Base-by-base conservation (phyloP, 2,329 filamentous ascomycete genomes). In the Verticillium dahliae region DNA sequence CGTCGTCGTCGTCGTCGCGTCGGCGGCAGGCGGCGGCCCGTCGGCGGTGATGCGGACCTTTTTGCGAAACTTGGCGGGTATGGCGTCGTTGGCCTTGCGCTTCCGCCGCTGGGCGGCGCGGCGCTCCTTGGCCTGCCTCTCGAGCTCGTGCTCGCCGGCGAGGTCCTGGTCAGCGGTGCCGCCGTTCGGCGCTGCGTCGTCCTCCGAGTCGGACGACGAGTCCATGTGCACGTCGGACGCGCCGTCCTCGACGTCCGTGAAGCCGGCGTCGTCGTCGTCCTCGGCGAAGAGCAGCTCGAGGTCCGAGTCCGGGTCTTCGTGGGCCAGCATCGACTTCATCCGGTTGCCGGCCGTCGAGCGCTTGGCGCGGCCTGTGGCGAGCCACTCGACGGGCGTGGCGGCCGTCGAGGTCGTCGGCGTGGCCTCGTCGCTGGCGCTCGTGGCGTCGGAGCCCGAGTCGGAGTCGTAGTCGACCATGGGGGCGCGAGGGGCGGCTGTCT, bases 121-220 rank as follows among this genome's bases (percentile, higher is more conserved):
- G 68, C 89, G 89, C 62, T 85, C 86, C 67, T 87, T 88, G 62
- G 89, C 91, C 68, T 90, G 85, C 65, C 85, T 88, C 75, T 95
- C 87, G 60, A 99, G 74, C 75, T 96, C 92, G 69, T 88, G 90
- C 76, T 99, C 95, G 38, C 95, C 95, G 61, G 91, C 90, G 4
- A 95, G 74, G 52, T 96, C 91, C 5, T 31, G 27, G 66, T 95
- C 83, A 34, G 71, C 73, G 60, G 74, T 76, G 13, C n/a, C 45
- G 41, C 77, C 74, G 62, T 89, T 81, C 59, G 86, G 87, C 62
- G 27, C 2, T 31, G 27, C 27, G 27, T 92, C 89, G 63, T 96
- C 91, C 57, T 95, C 91, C 56, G 92, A 90, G 65, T 91, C 90
- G 0, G 87, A 91, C 0, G 91, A 96, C 14, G 90, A 93, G 69